These are phyloP conservation scores for Sechiopsis laciniata DNA, from an alignment of 306 rosid species.

Conservation along the genomic window DNA sequence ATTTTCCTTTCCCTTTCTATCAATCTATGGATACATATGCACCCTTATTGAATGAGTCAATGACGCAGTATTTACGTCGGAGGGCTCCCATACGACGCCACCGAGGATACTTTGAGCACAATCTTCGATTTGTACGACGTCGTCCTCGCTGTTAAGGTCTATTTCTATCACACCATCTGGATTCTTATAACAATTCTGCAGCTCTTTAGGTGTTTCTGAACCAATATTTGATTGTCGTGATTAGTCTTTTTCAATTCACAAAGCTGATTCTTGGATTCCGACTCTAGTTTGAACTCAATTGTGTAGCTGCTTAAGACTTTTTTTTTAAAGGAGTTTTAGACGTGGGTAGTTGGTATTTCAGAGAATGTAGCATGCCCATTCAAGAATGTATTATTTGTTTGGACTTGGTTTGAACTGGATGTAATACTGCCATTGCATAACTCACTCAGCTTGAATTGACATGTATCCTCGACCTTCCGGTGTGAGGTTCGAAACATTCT, in stretches of 20 bases:
- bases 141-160: slow-evolving; percentile 77
- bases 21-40: slow-evolving; percentile 6
- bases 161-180: background rate
- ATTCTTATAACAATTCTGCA: background rate
- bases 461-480: no score
- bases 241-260: background rate
- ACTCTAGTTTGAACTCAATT: background rate
- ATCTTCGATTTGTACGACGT: slow-evolving; percentile 74
- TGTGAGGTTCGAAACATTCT: no score
- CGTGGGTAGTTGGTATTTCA: background rate
- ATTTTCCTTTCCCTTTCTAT: background rate
- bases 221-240: background rate
- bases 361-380: background rate
- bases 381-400: background rate
- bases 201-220: background rate
- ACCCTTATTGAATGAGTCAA: no score
- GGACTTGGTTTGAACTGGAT: background rate
- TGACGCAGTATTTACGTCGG: no score
- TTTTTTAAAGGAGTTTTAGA: background rate
- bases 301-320: background rate
- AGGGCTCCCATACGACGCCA: slow-evolving; percentile 70
- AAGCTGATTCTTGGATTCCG: background rate
- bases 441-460: no score
- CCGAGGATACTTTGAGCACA: slow-evolving; percentile 54
- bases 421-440: no score